phyloP scores from a whole-genome alignment of 257 asterid genomes.

The Solanum chilense region DNA sequence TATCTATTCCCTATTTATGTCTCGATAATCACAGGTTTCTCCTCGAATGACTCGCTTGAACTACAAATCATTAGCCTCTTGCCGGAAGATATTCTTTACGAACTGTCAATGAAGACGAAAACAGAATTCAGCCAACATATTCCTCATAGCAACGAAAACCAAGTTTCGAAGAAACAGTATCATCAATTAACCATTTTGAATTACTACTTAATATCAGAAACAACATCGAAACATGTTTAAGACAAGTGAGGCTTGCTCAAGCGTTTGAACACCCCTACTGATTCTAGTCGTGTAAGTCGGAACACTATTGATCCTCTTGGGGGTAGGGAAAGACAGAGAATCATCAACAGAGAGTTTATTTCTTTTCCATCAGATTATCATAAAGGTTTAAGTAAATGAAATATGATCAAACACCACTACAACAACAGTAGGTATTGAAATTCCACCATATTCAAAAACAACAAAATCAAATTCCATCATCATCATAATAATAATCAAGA shows the following conservation, averaged over 20 bases:
- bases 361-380: not conserved
- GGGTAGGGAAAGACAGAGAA: not conserved
- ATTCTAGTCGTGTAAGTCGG: not conserved
- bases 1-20: not conserved
- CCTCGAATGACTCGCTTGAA: not conserved
- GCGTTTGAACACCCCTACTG: not conserved
- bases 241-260: not conserved
- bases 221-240: not conserved
- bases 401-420: not conserved
- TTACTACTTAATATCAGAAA: not conserved
- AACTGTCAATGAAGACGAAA: not conserved
- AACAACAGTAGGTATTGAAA: not conserved
- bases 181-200: not conserved
- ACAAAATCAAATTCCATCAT: not conserved
- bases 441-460: not conserved
- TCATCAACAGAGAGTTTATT: not conserved
- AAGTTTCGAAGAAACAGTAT: not conserved
- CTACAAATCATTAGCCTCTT: conserved; percentile 6
- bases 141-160: not conserved
- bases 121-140: not conserved
- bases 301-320: not conserved
- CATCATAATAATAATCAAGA: not conserved
- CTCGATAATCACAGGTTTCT: not conserved
- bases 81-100: not conserved
- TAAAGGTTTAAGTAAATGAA: not conserved